These are phyloP conservation scores for Fusarium scirpi DNA, from an alignment of 2,329 filamentous ascomycete genomes.

Conservation along the genomic window DNA sequence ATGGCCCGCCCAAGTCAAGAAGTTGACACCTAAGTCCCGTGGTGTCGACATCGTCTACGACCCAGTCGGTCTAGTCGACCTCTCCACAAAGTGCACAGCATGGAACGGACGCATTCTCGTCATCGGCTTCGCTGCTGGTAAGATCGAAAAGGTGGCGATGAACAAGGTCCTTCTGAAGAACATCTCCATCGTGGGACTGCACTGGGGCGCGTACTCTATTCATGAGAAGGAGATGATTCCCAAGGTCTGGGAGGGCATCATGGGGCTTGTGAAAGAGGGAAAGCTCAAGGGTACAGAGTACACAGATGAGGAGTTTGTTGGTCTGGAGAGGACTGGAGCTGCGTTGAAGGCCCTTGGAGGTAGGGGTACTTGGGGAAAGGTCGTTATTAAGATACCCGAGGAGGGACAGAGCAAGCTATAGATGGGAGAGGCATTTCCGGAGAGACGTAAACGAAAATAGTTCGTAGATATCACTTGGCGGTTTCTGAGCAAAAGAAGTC, in stretches of 20 bases:
- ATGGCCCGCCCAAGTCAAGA: slow-evolving; percentile 78
- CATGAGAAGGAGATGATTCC: slow-evolving; percentile 78
- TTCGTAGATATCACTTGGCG: not conserved
- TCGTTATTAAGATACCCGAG: slow-evolving; percentile 87
- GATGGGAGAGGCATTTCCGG: not conserved
- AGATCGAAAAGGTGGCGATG: slow-evolving; percentile 91
- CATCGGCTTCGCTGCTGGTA: slow-evolving; percentile 81
- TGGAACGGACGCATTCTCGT: slow-evolving; percentile 93
- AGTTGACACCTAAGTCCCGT: slow-evolving; percentile 76
- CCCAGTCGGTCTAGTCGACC: slow-evolving; percentile 89
- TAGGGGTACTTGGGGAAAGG: slow-evolving; percentile 94
- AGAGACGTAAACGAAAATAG: not conserved
- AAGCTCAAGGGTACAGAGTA: slow-evolving; percentile 88
- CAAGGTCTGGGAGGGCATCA: slow-evolving; percentile 85
- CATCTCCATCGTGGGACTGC: slow-evolving; percentile 87
- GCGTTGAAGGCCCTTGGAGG: slow-evolving; percentile 83
- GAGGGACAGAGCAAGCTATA: slow-evolving; percentile 69
- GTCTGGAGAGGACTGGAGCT: slow-evolving; percentile 80
- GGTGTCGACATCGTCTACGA: slow-evolving; percentile 96
- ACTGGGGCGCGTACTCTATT: slow-evolving; percentile 88
- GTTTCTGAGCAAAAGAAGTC: not conserved
- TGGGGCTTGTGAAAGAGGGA: slow-evolving; percentile 78
- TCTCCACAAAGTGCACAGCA: slow-evolving; percentile 88
- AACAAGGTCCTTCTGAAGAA: slow-evolving; percentile 96
- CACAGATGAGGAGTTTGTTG: slow-evolving; percentile 83